phyloP scores from a whole-genome alignment of 1,139 yeast genomes.

The Blastobotrys aristatus region DNA sequence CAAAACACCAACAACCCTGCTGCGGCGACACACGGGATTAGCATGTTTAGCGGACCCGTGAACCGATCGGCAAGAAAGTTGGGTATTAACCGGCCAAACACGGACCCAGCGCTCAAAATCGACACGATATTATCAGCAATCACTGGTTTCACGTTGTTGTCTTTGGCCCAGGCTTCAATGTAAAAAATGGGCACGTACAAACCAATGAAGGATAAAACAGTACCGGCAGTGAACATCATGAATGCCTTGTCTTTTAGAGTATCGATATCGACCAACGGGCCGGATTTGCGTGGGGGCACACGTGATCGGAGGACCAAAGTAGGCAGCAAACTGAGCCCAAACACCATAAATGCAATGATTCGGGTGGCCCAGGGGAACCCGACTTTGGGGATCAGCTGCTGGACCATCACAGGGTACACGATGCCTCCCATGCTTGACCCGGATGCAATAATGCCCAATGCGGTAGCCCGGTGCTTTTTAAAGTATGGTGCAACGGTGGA shows the following conservation, averaged over 20 bases:
- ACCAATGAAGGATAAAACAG: slow-evolving; percentile 33
- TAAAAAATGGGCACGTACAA: slow-evolving; percentile 36
- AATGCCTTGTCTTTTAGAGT: slow-evolving; percentile 32
- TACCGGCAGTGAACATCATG: slow-evolving; percentile 28
- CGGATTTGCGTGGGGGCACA: slow-evolving; percentile 31
- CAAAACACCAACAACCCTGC: slow-evolving; percentile 25
- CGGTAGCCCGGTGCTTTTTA: slow-evolving; percentile 47
- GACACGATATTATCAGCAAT: slow-evolving; percentile 38
- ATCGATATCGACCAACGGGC: slow-evolving; percentile 28
- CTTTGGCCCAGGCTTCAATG: slow-evolving; percentile 31
- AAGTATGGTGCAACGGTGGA: slow-evolving; percentile 45
- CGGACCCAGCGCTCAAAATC: slow-evolving; percentile 47
- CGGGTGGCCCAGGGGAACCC: slow-evolving; percentile 36
- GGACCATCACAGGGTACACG: slow-evolving; percentile 31
- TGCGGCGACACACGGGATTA: slow-evolving; percentile 30
- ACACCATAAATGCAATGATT: slow-evolving; percentile 29
- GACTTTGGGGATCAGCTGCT: slow-evolving; percentile 26
- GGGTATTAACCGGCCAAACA: slow-evolving; percentile 47
- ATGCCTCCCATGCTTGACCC: slow-evolving; percentile 49
- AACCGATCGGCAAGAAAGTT: slow-evolving; percentile 42
- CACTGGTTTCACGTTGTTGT: slow-evolving; percentile 21
- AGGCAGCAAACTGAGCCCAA: slow-evolving; percentile 25
- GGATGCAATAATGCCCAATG: slow-evolving; percentile 50
- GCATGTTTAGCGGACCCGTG: slow-evolving; percentile 43
- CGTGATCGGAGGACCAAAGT: slow-evolving; percentile 25